Evolutionary conservation across 768 basidiomycete genomes (phyloP).

Genomic region (Russula brevipes): DNA sequence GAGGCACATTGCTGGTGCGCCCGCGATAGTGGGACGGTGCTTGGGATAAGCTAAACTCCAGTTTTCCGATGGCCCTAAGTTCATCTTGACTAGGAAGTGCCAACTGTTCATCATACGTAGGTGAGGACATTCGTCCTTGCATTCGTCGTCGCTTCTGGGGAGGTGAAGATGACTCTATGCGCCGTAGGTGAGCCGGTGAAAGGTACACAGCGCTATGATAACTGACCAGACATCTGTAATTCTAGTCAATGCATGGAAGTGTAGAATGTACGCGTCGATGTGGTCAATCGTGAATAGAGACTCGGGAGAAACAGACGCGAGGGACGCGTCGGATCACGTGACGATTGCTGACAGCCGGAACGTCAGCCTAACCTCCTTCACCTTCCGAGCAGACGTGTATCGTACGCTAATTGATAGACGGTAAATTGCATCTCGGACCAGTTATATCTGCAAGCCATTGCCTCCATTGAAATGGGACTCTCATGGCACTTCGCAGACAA

Average conservation of each 20-base stretch:
- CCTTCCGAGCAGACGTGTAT: too few species aligned
- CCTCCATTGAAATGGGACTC: too few species aligned
- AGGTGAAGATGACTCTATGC: slow-evolving; percentile 35
- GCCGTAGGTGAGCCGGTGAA: neutral
- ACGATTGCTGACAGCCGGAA: neutral
- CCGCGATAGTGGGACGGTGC: neutral
- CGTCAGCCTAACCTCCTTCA: too few species aligned
- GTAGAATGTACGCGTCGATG: neutral
- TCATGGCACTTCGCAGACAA: too few species aligned
- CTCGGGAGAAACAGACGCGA: neutral
- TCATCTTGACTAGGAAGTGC: slow-evolving; percentile 44
- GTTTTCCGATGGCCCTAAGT: neutral
- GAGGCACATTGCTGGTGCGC: neutral
- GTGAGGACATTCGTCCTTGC: slow-evolving; percentile 56
- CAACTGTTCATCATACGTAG: slow-evolving; percentile 44
- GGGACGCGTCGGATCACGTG: slow-evolving; percentile 3
- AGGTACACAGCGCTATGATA: neutral
- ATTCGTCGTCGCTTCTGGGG: slow-evolving; percentile 53
- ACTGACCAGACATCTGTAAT: slow-evolving; percentile 5
- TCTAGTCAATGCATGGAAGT: neutral
- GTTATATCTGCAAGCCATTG: too few species aligned
- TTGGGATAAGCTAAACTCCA: slow-evolving; percentile 17
- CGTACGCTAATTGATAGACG: too few species aligned
- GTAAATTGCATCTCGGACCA: too few species aligned
- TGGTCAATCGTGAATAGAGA: neutral